Evolutionary conservation across 768 basidiomycete species (phyloP).

Genomic region (Naganishia friedmannii): DNA sequence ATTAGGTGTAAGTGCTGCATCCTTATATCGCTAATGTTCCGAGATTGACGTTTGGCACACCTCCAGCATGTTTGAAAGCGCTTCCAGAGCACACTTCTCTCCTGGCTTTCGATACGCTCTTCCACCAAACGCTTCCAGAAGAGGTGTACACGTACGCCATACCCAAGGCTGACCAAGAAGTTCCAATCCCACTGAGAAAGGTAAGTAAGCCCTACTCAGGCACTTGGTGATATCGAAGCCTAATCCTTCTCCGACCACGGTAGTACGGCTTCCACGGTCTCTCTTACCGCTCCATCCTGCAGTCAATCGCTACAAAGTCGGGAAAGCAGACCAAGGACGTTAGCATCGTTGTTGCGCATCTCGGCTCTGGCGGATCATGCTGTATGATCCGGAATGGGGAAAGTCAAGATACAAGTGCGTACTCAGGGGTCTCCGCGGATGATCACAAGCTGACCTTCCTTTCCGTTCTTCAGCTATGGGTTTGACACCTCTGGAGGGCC

Average conservation of each 20-base stretch:
- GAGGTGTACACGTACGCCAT: slow-evolving; percentile 80
- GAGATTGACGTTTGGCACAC: not conserved
- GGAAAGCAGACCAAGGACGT: slow-evolving; percentile 59
- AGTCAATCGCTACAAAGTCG: slow-evolving; percentile 62
- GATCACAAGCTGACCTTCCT: not conserved
- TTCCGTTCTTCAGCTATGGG: slow-evolving; percentile 62
- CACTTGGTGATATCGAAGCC: too few relatives aligned
- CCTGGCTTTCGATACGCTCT: slow-evolving; percentile 81
- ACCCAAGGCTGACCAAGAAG: slow-evolving; percentile 56
- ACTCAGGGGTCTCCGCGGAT: not conserved
- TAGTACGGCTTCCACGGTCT: slow-evolving; percentile 82
- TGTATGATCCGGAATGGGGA: slow-evolving; percentile 71
- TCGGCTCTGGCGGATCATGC: slow-evolving; percentile 84
- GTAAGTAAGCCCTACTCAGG: slow-evolving; percentile 30
- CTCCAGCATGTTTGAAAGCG: slow-evolving; percentile 58
- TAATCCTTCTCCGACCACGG: not conserved
- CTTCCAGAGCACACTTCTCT: slow-evolving; percentile 70
- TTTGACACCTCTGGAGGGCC: slow-evolving; percentile 78
- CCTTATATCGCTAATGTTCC: not conserved
- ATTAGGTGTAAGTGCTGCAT: slow-evolving; percentile 40
- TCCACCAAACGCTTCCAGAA: slow-evolving; percentile 62
- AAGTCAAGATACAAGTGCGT: slow-evolving; percentile 68
- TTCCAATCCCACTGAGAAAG: slow-evolving; percentile 69
- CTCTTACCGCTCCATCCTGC: slow-evolving; percentile 62
- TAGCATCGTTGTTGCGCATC: slow-evolving; percentile 77